Base-by-base conservation (phyloP, 306 rosid genomes). In the Trifolium fragiferum region DNA sequence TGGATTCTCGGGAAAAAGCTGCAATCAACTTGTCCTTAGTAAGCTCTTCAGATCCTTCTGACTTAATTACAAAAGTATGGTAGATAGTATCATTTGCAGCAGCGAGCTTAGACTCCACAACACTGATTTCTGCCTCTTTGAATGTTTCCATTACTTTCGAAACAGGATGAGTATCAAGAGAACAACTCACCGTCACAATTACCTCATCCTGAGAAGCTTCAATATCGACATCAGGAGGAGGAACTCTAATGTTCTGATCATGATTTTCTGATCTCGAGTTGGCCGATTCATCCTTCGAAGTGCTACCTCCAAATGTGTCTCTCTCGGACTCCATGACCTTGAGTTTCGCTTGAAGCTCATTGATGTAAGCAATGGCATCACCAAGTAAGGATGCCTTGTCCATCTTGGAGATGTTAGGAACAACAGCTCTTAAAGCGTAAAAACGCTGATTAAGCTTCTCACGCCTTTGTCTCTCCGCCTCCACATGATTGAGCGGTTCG, bases 401-500 rank as follows among this genome's bases (percentile, higher is more conserved):
- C 98, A 93, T 93, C 86, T 93, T 93, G 46, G 98, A 91, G 64
- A 93, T 91, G 15, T 93, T 93, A 5, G 98, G 98, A 9, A 93
- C 98, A 32, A 93, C 96, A 13, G 98, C 87, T 73, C 98, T 82
- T 38, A 93, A 71, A 0, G 98, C 98, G 57, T 93, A 93, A 77
- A 93, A 93, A 4, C 97, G 89, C 76, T 93, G 98, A 84, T 93
- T 93, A 74, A 93, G 85, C 87, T 93, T 93, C 87, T 91, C 98
- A 0, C 98, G 90, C 65, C 98, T 78, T 72, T 89, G 97, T 78
- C 98, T 93, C 87, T 93, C 98, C 0, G 98, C 98, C 60, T 93
- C 98, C 37, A 93, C 98, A 15, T 93, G 98, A 80, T 93, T 93
- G 67, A 93, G 93, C 0, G 98, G 97, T 38, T 93, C 98, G 27